Percentiles rank a stretch among this genome's conserved stretches.
Conservation (phyloP, 2,329 filamentous ascomycete species). For the Didymosphaeria variabile region DNA sequence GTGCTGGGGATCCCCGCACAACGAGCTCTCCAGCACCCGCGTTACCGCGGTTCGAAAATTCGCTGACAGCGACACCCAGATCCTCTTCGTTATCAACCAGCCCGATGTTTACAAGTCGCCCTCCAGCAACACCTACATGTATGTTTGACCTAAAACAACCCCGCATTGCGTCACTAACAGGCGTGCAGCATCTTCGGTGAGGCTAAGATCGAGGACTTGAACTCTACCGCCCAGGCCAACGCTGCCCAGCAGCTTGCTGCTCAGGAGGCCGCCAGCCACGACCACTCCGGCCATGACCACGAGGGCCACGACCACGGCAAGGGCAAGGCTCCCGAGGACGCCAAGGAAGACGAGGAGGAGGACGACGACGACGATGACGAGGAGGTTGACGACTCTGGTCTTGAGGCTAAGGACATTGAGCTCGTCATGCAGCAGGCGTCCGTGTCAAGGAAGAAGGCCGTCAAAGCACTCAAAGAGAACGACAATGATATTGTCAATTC, state of each 20-base stretch:
- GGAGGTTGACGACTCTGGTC: conserved; percentile 91
- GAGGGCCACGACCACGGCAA: conserved; percentile 75
- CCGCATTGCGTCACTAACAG: conserved; percentile 21
- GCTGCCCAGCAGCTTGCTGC: conserved; percentile 94
- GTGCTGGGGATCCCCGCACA: conserved; percentile 18
- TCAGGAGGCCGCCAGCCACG: conserved; percentile 70
- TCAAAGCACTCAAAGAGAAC: conserved; percentile 99
- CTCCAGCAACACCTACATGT: conserved; percentile 99
- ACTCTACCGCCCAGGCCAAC: conserved; percentile 95
- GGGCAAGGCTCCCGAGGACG: conserved; percentile 72
- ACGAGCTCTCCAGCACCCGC: conserved; percentile 3
- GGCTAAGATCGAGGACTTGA: conserved; percentile 99
- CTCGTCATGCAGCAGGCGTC: conserved; percentile 98
- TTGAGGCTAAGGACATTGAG: conserved; percentile 99
- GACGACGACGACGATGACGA: conserved; percentile 94
- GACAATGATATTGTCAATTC: conserved; percentile 99
- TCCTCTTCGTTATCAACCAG: conserved; percentile 99
- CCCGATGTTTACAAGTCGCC: conserved; percentile 99
- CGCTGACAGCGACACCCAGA: conserved; percentile 62
- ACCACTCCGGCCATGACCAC: conserved; percentile 77
- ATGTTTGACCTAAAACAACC: conserved; percentile 56
- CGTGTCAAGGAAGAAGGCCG: conserved; percentile 96
- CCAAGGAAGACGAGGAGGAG: conserved; percentile 72
- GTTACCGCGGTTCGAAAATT: conserved; percentile 20
- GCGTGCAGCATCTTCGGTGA: conserved; percentile 90